Percentiles rank a stretch among this genome's conserved stretches.
Evolutionary conservation across 345 rosid species (phyloP).

Genomic region (Aethionema arabicum): DNA sequence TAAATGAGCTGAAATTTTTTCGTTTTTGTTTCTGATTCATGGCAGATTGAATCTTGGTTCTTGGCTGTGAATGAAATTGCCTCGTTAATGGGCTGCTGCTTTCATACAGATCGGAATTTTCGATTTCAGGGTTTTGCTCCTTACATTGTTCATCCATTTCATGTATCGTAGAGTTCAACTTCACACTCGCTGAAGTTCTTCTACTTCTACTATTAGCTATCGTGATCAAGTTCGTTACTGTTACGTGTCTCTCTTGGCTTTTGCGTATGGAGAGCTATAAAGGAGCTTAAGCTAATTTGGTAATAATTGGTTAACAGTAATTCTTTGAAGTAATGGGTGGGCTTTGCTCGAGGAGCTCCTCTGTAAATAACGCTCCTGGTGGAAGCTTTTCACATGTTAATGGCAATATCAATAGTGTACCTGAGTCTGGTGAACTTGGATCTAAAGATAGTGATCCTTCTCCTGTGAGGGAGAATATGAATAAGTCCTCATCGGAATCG

Average conservation of each 20-base stretch:
- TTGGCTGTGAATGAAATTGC: conserved; percentile 44
- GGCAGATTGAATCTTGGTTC: conserved; percentile 23
- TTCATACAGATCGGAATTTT: conserved; percentile 41
- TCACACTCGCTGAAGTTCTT: neutral
- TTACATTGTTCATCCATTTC: conserved; percentile 35
- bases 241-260: conserved; percentile 19
- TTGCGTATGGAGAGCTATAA: conserved; percentile 43
- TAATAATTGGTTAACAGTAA: conserved; percentile 1
- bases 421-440: conserved; percentile 50
- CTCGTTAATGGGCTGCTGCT: conserved; percentile 58
- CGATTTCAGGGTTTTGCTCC: conserved; percentile 38
- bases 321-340: conserved; percentile 68
- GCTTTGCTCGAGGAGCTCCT: conserved; percentile 93
- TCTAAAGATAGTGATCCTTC: conserved; percentile 45
- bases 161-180: conserved; percentile 21
- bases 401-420: conserved; percentile 49
- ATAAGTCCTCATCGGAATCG: conserved; percentile 49
- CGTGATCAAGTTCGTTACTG: conserved; percentile 6
- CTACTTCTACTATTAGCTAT: neutral
- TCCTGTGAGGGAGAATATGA: conserved; percentile 45
- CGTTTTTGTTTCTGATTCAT: conserved; percentile 22
- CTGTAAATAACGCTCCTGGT: conserved; percentile 90
- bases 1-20: conserved; percentile 20
- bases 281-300: conserved; percentile 27
- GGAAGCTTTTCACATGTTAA: conserved; percentile 65